These are phyloP conservation scores for Haemoproteus tartakovskyi DNA, from an alignment of 169 alveolate species.

Conservation along the genomic window DNA sequence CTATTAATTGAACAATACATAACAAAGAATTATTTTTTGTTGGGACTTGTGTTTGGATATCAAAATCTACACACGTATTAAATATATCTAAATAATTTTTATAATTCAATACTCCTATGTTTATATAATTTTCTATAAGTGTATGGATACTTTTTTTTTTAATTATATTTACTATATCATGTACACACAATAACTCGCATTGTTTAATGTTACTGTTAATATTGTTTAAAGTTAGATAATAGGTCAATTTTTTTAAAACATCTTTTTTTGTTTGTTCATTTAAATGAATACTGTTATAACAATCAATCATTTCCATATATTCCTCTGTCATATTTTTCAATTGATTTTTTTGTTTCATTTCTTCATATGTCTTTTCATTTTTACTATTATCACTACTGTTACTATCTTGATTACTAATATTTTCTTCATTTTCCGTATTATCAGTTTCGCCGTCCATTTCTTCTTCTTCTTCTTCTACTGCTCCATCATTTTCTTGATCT, in stretches of 20 bases:
- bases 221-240: conserved; percentile 79
- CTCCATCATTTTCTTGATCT: neutral
- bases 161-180: conserved; percentile 77
- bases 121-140: conserved; percentile 77
- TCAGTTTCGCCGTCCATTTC: neutral
- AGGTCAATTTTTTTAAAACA: conserved; percentile 68
- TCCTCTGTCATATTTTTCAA: too few species aligned
- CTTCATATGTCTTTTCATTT: neutral
- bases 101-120: conserved; percentile 65
- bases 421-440: neutral
- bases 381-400: neutral
- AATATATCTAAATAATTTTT: conserved; percentile 59
- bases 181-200: conserved; percentile 75
- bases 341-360: neutral
- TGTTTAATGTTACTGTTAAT: conserved; percentile 77
- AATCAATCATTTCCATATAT: conserved; percentile 18
- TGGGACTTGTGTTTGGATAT: conserved; percentile 58
- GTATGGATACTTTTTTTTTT: conserved; percentile 77
- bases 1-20: conserved; percentile 56
- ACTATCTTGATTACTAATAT: neutral
- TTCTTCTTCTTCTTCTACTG: neutral
- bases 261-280: conserved; percentile 43
- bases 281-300: conserved; percentile 38
- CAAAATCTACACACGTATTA: conserved; percentile 64
- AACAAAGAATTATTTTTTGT: conserved; percentile 47